phyloP scores from a whole-genome alignment of 306 rosid species.

The Cicer cuneatum region DNA sequence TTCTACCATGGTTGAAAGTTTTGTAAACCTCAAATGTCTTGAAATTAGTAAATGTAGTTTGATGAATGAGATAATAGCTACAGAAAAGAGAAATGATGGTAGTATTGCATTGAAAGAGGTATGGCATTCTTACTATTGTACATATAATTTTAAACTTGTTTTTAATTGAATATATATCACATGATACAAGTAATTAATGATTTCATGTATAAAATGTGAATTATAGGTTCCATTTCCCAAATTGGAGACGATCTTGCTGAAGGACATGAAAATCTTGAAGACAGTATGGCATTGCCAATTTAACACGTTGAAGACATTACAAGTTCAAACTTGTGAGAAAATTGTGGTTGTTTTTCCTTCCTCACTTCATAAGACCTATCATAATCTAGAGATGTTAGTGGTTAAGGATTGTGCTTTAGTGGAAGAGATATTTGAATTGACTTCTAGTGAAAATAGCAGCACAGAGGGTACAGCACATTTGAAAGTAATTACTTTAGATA shows the following conservation, averaged over 20 bases:
- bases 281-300: constrained; percentile 3
- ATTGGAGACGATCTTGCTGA: neutral
- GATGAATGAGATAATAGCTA: constrained; percentile 1
- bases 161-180: neutral
- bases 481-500: neutral
- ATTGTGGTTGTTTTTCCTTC: constrained; percentile 1
- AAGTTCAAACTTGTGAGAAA: constrained; percentile 4
- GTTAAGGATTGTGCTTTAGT: neutral
- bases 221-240: constrained; percentile 9
- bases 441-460: neutral
- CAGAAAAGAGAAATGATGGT: neutral
- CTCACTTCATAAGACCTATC: neutral
- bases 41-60: constrained; percentile 16
- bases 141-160: neutral
- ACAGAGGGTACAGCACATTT: neutral
- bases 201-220: neutral
- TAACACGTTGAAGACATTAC: neutral
- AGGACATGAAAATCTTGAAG: constrained; percentile 10
- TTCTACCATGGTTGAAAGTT: neutral
- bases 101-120: neutral
- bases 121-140: neutral
- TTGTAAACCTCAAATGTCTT: neutral
- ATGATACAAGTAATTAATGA: neutral
- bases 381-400: constrained; percentile 2
- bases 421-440: constrained; percentile 17